Evolutionary conservation across 352 stramenopile genomes (phyloP).

Genomic region (Phytophthora kernoviae): DNA sequence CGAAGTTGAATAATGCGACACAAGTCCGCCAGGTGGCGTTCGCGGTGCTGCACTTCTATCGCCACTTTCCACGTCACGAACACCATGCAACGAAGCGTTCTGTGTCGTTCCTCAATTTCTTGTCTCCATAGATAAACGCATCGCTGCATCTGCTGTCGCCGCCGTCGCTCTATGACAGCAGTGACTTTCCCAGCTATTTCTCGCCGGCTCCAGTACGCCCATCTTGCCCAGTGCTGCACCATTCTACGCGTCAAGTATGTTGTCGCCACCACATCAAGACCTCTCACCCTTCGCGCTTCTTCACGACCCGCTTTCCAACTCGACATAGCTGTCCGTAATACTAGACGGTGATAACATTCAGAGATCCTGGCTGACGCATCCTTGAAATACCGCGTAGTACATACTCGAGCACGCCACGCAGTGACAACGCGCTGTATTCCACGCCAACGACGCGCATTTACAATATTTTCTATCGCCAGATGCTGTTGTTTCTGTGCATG

Average conservation of each 20-base stretch:
- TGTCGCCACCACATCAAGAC: constrained; percentile 5
- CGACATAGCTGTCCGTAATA: constrained; percentile 6
- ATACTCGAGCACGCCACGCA: constrained; percentile 11
- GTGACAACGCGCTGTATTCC: constrained; percentile 3
- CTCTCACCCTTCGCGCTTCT: constrained; percentile 1
- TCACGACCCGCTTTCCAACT: constrained; percentile 18
- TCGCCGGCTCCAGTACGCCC: constrained; percentile 27
- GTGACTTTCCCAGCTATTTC: constrained; percentile 17
- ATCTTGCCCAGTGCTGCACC: constrained; percentile 32
- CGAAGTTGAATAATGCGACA: constrained; percentile 22
- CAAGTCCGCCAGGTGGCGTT: constrained; percentile 16
- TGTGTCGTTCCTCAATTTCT: constrained; percentile 4
- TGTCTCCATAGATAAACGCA: constrained; percentile 21
- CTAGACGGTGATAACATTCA: constrained; percentile 1
- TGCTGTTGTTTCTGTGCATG: constrained; percentile 11
- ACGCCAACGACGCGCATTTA: constrained; percentile 10
- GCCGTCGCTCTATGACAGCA: constrained; percentile 9
- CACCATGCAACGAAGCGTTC: constrained; percentile 5
- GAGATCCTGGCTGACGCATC: background rate
- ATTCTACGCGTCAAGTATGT: constrained; percentile 19
- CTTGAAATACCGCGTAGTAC: background rate
- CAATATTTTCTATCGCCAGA: constrained; percentile 12
- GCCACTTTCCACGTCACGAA: constrained; percentile 26
- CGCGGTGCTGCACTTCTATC: constrained; percentile 14
- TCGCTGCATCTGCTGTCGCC: constrained; percentile 2